Conservation (phyloP, 306 rosid species). For the Cucurbita maxima region DNA sequence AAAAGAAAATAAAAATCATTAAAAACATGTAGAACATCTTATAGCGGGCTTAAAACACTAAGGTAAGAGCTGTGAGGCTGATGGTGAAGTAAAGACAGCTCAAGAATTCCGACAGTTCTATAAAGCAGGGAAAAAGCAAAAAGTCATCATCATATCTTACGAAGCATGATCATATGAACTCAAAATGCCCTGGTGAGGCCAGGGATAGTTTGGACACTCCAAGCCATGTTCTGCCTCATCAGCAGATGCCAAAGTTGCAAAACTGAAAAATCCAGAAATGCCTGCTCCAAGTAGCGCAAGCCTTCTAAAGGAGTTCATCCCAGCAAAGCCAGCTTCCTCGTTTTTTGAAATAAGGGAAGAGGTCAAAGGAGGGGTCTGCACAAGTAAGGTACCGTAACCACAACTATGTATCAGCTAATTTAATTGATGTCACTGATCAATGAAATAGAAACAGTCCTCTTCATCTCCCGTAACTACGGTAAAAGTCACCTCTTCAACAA, state of each 20-base stretch:
- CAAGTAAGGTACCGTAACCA: conserved; percentile 7
- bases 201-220: conserved; percentile 77
- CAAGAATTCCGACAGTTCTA: neutral
- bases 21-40: neutral
- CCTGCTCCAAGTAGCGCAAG: conserved; percentile 88
- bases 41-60: neutral
- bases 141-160: conserved; percentile 30
- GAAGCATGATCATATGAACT: conserved; percentile 98
- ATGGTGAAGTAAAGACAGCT: neutral
- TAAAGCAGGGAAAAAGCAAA: neutral
- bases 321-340: conserved; percentile 39
- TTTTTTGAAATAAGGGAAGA: conserved; percentile 44
- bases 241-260: conserved; percentile 67
- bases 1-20: neutral
- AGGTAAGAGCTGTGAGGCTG: neutral
- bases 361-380: conserved; percentile 39
- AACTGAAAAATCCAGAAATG: conserved; percentile 61
- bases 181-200: conserved; percentile 97
- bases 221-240: conserved; percentile 99
- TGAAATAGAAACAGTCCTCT: neutral
- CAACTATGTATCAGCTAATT: neutral
- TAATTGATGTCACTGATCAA: neutral
- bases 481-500: neutral
- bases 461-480: neutral
- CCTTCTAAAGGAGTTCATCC: conserved; percentile 53